Evolutionary conservation across 139 green algal species (phyloP).

Genomic region (Tetradesmus lagerheimii): DNA sequence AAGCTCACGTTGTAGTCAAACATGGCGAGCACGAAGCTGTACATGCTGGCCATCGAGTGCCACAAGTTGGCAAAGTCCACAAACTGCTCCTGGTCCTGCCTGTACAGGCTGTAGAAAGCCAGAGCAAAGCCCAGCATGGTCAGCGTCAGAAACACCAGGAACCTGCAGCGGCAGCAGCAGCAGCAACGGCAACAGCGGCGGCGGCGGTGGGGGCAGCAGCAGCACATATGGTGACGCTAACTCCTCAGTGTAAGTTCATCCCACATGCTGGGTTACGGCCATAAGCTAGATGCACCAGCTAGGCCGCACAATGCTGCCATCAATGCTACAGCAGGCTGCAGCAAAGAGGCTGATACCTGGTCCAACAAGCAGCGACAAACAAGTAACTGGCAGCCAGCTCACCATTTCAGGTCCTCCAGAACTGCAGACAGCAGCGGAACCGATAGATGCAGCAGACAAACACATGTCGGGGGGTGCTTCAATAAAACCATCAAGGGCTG

Average conservation of each 20-base stretch:
- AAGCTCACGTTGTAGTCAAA: conserved; percentile 66
- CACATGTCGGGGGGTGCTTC: neutral
- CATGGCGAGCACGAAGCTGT: conserved; percentile 59
- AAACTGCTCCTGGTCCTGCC: conserved; percentile 37
- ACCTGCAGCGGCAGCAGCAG: conserved; percentile 47
- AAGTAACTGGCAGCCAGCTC: neutral
- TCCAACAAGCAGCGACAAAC: neutral
- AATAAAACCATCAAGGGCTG: no score
- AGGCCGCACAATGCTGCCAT: neutral
- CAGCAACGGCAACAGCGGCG: neutral
- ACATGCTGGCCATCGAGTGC: conserved; percentile 55
- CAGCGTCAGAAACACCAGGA: conserved; percentile 62
- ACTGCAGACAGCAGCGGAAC: neutral
- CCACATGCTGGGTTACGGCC: no score
- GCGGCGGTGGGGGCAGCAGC: neutral
- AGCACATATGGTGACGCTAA: no score
- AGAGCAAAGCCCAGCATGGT: conserved; percentile 69
- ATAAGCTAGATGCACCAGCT: no score
- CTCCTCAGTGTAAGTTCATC: no score
- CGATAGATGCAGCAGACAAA: neutral
- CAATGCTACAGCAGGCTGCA: neutral
- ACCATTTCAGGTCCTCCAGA: neutral
- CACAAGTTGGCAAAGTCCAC: conserved; percentile 39
- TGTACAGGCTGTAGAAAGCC: conserved; percentile 63
- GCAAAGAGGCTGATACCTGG: neutral